Evolutionary conservation across 2,329 filamentous ascomycete genomes (phyloP), one percentile per base, ranked within the genome.

Genomic region (Nannizzia gypsea): DNA sequence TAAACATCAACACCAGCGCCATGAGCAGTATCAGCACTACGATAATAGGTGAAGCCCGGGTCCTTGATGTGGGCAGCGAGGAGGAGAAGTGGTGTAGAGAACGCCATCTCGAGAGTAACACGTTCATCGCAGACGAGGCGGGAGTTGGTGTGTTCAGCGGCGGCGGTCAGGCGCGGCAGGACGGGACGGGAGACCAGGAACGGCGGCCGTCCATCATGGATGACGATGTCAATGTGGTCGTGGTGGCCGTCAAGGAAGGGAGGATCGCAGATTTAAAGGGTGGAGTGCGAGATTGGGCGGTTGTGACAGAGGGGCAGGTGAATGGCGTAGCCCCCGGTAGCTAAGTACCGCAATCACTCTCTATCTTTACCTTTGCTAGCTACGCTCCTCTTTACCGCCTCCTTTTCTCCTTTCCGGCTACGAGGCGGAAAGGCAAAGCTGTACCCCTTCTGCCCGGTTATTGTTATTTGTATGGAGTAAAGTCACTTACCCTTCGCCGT

Each of bases 241-340:
- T 92, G 4, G 93, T 97, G 6, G 83, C 81, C 67, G 89, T 97
- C 66, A 82, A 81, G 67, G 89, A 91, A 70, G 90, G 93, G 56
- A 82, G 90, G 68, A 95, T 95, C 67, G 90, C 88, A 65, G 93
- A 96, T 72, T 96, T 88, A 88, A 96, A 96, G 77, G 92, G 93
- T n/a, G 83, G 85, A 13, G 90, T 97, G 3, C 83, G 87, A 67
- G 92, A 97, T 70, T 97, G 84, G 83, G 64, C 68, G 28, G 64
- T 79, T 60, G 70, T 77, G 31, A 66, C 70, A 42, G 67, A 70
- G 36, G 71, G 68, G 24, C 31, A 38, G 22, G 11, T 34, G 8
- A 56, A 56, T 42, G 54, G 54, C n/a, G 38, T 56, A 56, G 17
- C 15, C n/a, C 24, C 28, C 2, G 9, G 31, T 36, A 36, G 31